Evolutionary conservation across 768 basidiomycete species (phyloP), one percentile per base, ranked within the genome.

Genomic region (Podaxis mareebaensis): DNA sequence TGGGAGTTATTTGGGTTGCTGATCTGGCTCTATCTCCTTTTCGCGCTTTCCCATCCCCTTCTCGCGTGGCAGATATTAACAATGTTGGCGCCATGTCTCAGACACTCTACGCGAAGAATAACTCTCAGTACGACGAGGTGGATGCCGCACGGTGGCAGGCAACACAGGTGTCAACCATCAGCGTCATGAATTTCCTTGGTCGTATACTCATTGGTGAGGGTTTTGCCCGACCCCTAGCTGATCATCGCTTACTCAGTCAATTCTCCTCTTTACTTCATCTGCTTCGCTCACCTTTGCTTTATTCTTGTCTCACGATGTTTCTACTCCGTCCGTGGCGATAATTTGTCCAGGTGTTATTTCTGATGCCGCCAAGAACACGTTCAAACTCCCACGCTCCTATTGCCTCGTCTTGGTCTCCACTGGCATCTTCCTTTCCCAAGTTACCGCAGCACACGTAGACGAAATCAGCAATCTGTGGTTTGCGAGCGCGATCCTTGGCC

Each of bases 21-120:
- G 13, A n/a, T 53, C 12, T 51, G 12, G 3, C 22, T 28, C 15
- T 60, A n/a, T 54, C 24, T 28, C n/a, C 38, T 58, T 17, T n/a
- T 17, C 38, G 38, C n/a, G n/a, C n/a, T 13, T 60, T 42, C 15
- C 26, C 51, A 65, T n/a, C 77, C 26, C 20, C 24, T 26, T 28
- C 22, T 91, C 30, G 8, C 5, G 42, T 30, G 15, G 26, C 60
- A 90, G 89, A 88, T 69, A 94, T 95, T 74, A 94, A 93, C 72
- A 94, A 95, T 66, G 91, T 89, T n/a, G 91, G 93, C 15, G 84
- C 88, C 1, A 89, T 92, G 64, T 81, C 92, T 0, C 85, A 91
- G 69, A 88, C 74, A 20, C 67, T 78, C 15, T 89, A 86, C 66
- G 83, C 86, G 2, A 79, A 87, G 60, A 83, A 82, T 6, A 81